phyloP scores from a whole-genome alignment of 2,329 filamentous ascomycete genomes.

The Mycocentrospora acerina region DNA sequence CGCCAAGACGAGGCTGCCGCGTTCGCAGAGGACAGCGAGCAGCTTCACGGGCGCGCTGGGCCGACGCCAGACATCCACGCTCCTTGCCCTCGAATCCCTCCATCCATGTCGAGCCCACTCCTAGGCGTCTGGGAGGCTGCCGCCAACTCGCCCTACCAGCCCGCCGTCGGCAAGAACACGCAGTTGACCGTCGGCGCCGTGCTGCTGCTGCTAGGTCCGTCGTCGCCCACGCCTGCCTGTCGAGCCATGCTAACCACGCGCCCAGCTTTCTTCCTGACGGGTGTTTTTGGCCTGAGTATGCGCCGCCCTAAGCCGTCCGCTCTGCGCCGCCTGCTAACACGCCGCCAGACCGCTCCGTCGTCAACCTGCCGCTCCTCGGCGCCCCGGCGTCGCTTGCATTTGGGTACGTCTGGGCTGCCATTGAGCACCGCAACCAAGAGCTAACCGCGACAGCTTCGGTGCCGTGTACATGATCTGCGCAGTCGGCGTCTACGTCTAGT shows the following conservation, averaged over 20 bases:
- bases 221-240: conserved; percentile 6
- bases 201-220: conserved; percentile 67
- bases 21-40: conserved; percentile 28
- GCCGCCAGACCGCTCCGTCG: conserved; percentile 73
- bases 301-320: conserved; percentile 1
- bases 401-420: conserved; percentile 63
- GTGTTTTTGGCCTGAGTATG: conserved; percentile 83
- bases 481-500: conserved; percentile 94
- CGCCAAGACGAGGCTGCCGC: conserved; percentile 7
- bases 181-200: conserved; percentile 82
- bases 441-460: conserved; percentile 68
- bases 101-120: conserved; percentile 55
- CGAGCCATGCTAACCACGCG: conserved; percentile 26
- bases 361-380: conserved; percentile 75
- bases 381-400: conserved; percentile 85
- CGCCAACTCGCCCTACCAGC: conserved; percentile 80
- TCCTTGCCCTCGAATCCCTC: conserved; percentile 16
- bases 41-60: conserved; percentile 14
- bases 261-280: conserved; percentile 67
- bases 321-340: conserved; percentile 55
- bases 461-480: conserved; percentile 99
- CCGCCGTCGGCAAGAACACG: conserved; percentile 74
- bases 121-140: conserved; percentile 91
- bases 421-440: background rate
- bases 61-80: conserved; percentile 5